Base-by-base conservation (phyloP, 176 grass and related monocot species). In the Coix lacrymajobi region DNA sequence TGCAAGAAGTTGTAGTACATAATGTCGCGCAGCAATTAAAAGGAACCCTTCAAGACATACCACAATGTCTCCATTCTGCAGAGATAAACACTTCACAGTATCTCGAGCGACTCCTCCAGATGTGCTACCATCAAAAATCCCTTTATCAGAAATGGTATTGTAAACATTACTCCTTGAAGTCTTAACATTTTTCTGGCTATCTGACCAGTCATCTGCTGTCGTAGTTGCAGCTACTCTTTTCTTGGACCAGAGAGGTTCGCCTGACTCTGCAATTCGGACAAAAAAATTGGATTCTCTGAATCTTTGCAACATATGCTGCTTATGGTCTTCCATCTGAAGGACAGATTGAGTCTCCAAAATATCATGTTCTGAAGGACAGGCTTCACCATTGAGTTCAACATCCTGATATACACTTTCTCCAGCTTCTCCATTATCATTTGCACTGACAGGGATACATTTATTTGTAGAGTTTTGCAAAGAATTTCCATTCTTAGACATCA, bases 61-160 rank as follows among this genome's bases (percentile, higher is more conserved):
- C 91, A 93, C 96, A 79, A 99, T 92, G 79, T 99, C 96, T 69
- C 93, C 96, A 90, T 96, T 99, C 52, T 82, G 86, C 72, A 96
- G 86, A 71, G 87, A 84, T 88, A 85, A 94, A 81, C 91, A 99
- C 82, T 76, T 92, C 38, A 85, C 87, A 45, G 93, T 86, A 89
- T 92, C 93, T 79, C 96, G 85, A 61, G 93, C 96, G 0, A 94
- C 83, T 83, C 96, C 96, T 73, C 91, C 91, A 66, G 89, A 92
- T 72, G 89, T 92, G 26, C 52, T 92, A 63, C 91, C 91, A 86
- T 99, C 89, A 62, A 96, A 99, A 85, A 87, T 34, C 3, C 93
- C 91, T 85, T 93, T 99, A 83, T 99, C 91, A 76, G 91, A 87
- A 66, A 99, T 65, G 19, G 80, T 88, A 76, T 91, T 94, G 61